Conservation (phyloP, 352 stramenopile genomes). For the Halophytophthora batemanensis region DNA sequence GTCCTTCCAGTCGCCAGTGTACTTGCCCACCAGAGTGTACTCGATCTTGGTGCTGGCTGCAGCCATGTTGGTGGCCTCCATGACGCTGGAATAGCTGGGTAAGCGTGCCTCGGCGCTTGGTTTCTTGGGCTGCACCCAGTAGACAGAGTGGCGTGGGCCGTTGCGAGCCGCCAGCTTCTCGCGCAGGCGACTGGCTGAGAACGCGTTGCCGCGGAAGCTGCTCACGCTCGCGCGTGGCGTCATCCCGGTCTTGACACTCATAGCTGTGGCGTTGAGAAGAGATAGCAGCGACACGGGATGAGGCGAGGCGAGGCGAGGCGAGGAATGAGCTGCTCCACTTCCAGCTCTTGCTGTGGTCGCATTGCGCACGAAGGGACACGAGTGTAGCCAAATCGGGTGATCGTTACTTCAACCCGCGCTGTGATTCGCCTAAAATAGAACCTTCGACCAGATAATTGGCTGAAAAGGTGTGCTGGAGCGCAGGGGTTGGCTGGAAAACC, state of each 20-base stretch:
- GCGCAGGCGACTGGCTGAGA: slow-evolving; percentile 41
- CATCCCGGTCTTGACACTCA: slow-evolving; percentile 17
- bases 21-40: slow-evolving; percentile 72
- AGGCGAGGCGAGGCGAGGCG: slow-evolving; percentile 5
- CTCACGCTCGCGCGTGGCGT: background rate
- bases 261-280: background rate
- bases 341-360: slow-evolving; percentile 6
- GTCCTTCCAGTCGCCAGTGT: slow-evolving; percentile 93
- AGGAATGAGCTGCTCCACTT: slow-evolving; percentile 12
- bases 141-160: slow-evolving; percentile 71
- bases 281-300: background rate
- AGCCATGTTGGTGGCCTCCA: slow-evolving; percentile 39
- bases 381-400: slow-evolving; percentile 5
- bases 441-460: background rate
- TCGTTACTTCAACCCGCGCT: background rate
- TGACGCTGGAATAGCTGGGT: slow-evolving; percentile 31
- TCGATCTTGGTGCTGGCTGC: slow-evolving; percentile 35
- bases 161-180: slow-evolving; percentile 61
- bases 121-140: slow-evolving; percentile 68
- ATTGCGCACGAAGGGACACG: background rate
- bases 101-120: slow-evolving; percentile 13
- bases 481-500: background rate
- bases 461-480: background rate
- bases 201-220: slow-evolving; percentile 9
- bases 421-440: background rate